Percentiles rank a stretch among this genome's conserved stretches.
phyloP scores from a whole-genome alignment of 1,284 basidiomycete genomes.

The Puccinia polysora region DNA sequence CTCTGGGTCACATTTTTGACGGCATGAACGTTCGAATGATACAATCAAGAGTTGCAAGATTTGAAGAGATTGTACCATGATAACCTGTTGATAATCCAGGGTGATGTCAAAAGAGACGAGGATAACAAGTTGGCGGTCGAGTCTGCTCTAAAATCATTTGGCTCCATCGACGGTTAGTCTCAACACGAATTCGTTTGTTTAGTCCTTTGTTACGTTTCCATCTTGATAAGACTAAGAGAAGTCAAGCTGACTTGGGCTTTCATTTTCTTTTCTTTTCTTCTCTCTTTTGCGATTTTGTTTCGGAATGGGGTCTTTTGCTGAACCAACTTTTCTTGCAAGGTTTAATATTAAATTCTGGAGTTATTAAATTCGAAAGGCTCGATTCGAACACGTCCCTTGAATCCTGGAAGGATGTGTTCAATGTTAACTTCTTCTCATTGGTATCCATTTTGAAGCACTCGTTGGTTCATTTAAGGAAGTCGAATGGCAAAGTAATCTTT shows the following conservation, averaged over 20 bases:
- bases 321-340: neutral
- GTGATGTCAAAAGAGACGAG: constrained; percentile 16
- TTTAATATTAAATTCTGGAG: constrained; percentile 39
- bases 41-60: constrained; percentile 13
- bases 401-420: constrained; percentile 23
- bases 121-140: constrained; percentile 35
- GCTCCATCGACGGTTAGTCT: constrained; percentile 31
- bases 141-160: constrained; percentile 17
- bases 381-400: neutral
- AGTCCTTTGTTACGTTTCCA: neutral
- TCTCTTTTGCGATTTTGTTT: no score
- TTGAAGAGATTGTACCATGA: constrained; percentile 12
- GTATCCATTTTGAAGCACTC: constrained; percentile 25
- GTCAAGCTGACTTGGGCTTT: neutral
- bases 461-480: constrained; percentile 2
- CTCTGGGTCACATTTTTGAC: neutral
- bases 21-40: no score
- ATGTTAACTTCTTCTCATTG: constrained; percentile 40
- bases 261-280: no score
- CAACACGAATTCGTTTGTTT: neutral
- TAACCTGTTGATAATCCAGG: constrained; percentile 5
- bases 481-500: constrained; percentile 21
- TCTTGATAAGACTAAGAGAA: neutral
- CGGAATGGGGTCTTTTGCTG: no score
- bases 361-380: constrained; percentile 27